These are phyloP conservation scores for Hippophae rhamnoides DNA, from an alignment of 306 rosid genomes.

Conservation along the genomic window DNA sequence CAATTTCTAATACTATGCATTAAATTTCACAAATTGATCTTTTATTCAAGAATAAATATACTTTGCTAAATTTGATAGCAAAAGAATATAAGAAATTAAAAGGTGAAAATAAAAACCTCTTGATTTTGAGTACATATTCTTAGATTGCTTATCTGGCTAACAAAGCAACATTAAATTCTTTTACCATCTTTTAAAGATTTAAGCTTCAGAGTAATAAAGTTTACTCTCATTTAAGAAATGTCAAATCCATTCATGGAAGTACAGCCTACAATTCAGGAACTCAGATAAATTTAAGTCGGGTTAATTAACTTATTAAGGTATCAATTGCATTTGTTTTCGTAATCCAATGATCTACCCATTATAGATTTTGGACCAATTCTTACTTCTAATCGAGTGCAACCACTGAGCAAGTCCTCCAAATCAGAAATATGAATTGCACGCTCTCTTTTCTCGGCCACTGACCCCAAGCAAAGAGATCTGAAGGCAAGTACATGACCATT, in stretches of 20 bases:
- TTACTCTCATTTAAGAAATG: neutral
- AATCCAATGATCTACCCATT: neutral
- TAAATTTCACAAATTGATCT: too few relatives aligned
- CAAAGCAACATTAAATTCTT: too few relatives aligned
- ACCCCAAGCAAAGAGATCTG: slow-evolving; percentile 88
- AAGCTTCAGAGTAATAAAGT: neutral
- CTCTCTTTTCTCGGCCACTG: slow-evolving; percentile 74
- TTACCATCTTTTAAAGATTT: neutral
- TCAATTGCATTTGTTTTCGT: neutral
- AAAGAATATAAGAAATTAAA: too few relatives aligned
- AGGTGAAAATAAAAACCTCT: too few relatives aligned
- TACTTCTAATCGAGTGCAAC: slow-evolving; percentile 87
- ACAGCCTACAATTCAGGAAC: neutral
- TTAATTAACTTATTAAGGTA: neutral
- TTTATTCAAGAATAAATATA: too few relatives aligned
- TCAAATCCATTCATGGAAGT: neutral
- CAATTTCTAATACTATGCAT: too few relatives aligned
- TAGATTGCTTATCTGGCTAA: too few relatives aligned
- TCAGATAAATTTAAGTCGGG: neutral
- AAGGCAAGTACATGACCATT: slow-evolving; percentile 26
- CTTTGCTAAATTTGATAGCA: too few relatives aligned
- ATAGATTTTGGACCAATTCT: slow-evolving; percentile 21
- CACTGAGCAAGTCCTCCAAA: slow-evolving; percentile 74
- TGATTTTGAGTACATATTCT: too few relatives aligned
- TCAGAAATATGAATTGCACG: slow-evolving; percentile 70